phyloP scores from a whole-genome alignment of 257 asterid genomes.

The Scutellaria baicalensis region DNA sequence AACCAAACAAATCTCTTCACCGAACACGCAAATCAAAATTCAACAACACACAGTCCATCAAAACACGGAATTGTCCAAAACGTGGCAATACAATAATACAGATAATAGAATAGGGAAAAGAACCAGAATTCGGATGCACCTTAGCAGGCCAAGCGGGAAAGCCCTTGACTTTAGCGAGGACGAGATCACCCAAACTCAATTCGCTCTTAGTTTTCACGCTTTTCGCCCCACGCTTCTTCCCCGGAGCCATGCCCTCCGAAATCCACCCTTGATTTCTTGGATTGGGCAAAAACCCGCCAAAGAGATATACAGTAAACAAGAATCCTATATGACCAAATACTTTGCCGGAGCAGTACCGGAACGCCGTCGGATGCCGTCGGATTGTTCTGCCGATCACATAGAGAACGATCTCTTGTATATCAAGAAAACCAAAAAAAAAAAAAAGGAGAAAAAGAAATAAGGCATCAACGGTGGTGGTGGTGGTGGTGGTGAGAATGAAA shows the following conservation, averaged over 20 bases:
- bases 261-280: background rate
- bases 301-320: background rate
- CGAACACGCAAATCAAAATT: background rate
- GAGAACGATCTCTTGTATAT: background rate
- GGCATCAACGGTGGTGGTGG: background rate
- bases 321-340: constrained; percentile 10
- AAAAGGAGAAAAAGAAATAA: background rate
- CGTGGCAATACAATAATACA: background rate
- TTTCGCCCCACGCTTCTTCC: constrained; percentile 61
- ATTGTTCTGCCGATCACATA: constrained; percentile 25
- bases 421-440: background rate
- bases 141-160: constrained; percentile 98
- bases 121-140: constrained; percentile 35
- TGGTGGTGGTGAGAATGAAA: constrained; percentile 5
- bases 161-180: constrained; percentile 95
- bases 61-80: background rate
- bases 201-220: constrained; percentile 44
- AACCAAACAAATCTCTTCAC: background rate
- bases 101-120: background rate
- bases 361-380: constrained; percentile 17
- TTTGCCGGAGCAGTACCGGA: background rate
- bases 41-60: background rate
- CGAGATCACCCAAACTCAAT: constrained; percentile 82
- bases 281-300: constrained; percentile 9
- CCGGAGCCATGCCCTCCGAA: constrained; percentile 60